phyloP scores from a whole-genome alignment of 1,284 basidiomycete genomes.

The Coniferiporia weirii region DNA sequence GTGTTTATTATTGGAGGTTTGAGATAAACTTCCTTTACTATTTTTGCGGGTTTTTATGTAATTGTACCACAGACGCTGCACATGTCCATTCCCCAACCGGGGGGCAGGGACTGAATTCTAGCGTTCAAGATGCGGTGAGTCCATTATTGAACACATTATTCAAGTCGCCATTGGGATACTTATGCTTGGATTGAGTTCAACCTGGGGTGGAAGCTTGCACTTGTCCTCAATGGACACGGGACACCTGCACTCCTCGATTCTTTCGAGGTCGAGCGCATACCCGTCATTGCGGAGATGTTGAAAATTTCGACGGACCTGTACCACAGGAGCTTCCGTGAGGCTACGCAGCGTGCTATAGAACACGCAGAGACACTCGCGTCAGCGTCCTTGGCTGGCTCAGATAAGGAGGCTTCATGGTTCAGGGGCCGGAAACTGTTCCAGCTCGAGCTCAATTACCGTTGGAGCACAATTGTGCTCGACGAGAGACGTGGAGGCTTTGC shows the following conservation, averaged over 20 bases:
- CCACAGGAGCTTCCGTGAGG: not conserved
- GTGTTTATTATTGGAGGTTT: conserved; percentile 36
- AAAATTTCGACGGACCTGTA: not conserved
- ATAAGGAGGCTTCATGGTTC: not conserved
- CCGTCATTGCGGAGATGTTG: conserved; percentile 36
- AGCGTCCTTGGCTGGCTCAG: not conserved
- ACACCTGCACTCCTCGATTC: conserved; percentile 28
- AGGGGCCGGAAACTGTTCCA: conserved; percentile 11
- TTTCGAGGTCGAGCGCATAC: conserved; percentile 33
- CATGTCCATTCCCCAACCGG: conserved; percentile 42
- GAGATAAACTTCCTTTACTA: not conserved
- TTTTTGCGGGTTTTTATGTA: too few species aligned
- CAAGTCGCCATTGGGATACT: too few species aligned
- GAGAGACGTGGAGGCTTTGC: not conserved
- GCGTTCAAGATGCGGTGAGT: conserved; percentile 36
- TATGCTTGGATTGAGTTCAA: conserved; percentile 29
- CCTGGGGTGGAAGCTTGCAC: conserved; percentile 37
- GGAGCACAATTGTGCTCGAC: conserved; percentile 20
- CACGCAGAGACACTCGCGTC: not conserved
- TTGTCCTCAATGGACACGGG: conserved; percentile 28
- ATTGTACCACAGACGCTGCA: conserved; percentile 31
- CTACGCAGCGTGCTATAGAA: not conserved
- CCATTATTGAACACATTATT: too few species aligned
- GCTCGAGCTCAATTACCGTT: conserved; percentile 21
- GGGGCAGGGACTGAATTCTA: conserved; percentile 40